Percentiles rank a stretch among this genome's conserved stretches.
These are phyloP conservation scores for Xerocomus brunneocitrinus DNA, from an alignment of 768 basidiomycete genomes.

Conservation along the genomic window DNA sequence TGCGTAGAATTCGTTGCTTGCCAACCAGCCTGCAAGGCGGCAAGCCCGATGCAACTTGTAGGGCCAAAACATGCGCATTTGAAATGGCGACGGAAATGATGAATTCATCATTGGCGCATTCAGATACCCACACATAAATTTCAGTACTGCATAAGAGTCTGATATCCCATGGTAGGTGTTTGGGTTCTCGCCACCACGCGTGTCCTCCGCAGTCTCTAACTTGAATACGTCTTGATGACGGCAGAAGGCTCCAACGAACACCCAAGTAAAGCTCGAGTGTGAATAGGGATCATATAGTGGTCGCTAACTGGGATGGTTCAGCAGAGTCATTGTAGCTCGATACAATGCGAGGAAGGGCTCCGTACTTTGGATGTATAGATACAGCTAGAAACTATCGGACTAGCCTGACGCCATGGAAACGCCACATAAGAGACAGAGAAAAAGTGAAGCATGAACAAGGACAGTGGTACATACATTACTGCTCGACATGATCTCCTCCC, in stretches of 20 bases:
- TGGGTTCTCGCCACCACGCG: too few relatives aligned
- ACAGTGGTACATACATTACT: background rate
- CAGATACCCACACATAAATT: too few relatives aligned
- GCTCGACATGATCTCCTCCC: background rate
- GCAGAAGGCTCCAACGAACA: background rate
- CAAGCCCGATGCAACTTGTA: too few relatives aligned
- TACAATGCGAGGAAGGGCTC: background rate
- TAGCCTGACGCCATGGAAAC: background rate
- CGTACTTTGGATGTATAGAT: constrained; percentile 5
- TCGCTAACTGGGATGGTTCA: background rate
- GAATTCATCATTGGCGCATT: too few relatives aligned
- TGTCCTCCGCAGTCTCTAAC: too few relatives aligned
- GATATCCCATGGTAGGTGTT: too few relatives aligned
- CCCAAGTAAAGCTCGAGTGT: background rate
- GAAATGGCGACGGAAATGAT: too few relatives aligned
- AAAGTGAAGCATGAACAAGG: background rate
- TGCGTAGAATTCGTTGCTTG: too few relatives aligned
- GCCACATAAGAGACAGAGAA: background rate
- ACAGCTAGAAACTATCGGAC: background rate
- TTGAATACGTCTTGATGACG: too few relatives aligned
- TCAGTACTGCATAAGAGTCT: too few relatives aligned
- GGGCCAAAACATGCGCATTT: too few relatives aligned
- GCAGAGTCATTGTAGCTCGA: background rate
- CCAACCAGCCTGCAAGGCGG: too few relatives aligned
- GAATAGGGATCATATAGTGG: background rate